A percentile compares a stretch with the other conserved stretches of the same genome.
phyloP scores from a whole-genome alignment of 176 grass and related monocot genomes.

The Bromus sterilis region DNA sequence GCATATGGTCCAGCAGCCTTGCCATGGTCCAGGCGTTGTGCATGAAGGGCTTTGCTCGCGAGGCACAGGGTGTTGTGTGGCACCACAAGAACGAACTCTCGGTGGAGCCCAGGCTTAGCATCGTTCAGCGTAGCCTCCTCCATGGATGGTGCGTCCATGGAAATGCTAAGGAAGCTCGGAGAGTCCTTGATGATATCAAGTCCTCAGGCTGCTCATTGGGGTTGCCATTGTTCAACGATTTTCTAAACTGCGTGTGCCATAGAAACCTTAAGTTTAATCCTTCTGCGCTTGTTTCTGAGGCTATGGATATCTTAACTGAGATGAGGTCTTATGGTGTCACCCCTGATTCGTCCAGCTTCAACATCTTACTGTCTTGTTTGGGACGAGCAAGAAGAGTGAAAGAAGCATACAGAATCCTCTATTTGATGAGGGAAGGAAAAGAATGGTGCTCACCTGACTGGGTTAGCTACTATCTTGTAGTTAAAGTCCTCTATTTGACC shows the following conservation, averaged over 20 bases:
- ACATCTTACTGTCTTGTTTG: conserved; percentile 70
- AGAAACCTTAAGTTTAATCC: conserved; percentile 71
- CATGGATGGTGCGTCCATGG: conserved; percentile 64
- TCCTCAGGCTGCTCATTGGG: conserved; percentile 21
- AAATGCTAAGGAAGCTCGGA: conserved; percentile 48
- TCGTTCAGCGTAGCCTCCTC: conserved; percentile 42
- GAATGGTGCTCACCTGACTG: conserved; percentile 55
- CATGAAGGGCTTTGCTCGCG: conserved; percentile 43
- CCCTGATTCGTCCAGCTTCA: conserved; percentile 50
- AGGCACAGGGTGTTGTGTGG: conserved; percentile 44
- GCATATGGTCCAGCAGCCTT: conserved; percentile 33
- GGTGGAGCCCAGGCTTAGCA: conserved; percentile 13
- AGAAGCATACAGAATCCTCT: conserved; percentile 60
- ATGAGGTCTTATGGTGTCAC: conserved; percentile 39
- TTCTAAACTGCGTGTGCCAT: conserved; percentile 49
- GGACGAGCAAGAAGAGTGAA: conserved; percentile 57
- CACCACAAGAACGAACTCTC: conserved; percentile 52
- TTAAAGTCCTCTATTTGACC: conserved; percentile 57
- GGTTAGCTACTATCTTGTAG: conserved; percentile 66
- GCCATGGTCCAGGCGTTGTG: conserved; percentile 51
- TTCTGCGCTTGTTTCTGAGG: conserved; percentile 56
- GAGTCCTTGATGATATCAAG: conserved; percentile 47
- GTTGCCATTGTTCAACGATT: conserved; percentile 47
- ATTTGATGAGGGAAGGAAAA: conserved; percentile 52
- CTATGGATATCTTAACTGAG: conserved; percentile 44